These are phyloP conservation scores for Candida sp. DNA, from an alignment of 1,139 yeast species.

Conservation along the genomic window DNA sequence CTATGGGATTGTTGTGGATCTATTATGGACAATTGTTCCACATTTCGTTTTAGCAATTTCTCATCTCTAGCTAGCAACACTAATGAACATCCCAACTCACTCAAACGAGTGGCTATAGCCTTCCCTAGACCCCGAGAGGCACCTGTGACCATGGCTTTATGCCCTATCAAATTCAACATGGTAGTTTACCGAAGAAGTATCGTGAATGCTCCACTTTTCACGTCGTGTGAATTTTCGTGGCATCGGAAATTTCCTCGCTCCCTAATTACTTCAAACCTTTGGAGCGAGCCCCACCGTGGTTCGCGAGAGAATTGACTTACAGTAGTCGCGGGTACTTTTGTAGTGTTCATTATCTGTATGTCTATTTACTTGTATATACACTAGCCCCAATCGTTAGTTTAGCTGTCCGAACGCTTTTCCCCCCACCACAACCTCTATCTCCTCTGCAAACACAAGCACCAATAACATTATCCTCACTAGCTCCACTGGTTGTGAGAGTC, in stretches of 20 bases:
- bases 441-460: constrained; percentile 2
- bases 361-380: neutral
- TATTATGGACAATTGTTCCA: constrained; percentile 28
- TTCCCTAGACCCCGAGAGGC: constrained; percentile 85
- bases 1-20: constrained; percentile 41
- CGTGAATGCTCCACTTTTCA: neutral
- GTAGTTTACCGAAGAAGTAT: neutral
- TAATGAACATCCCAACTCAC: constrained; percentile 59
- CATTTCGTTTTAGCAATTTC: constrained; percentile 28
- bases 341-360: neutral
- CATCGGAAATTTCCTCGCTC: neutral
- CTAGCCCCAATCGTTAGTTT: neutral
- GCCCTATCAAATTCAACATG: constrained; percentile 9
- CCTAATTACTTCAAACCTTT: neutral
- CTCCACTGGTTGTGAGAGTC: neutral
- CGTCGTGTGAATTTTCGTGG: neutral
- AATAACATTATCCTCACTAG: neutral
- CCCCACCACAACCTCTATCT: constrained; percentile 2
- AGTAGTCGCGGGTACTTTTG: too few relatives aligned
- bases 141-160: constrained; percentile 70
- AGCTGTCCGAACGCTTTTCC: constrained; percentile 1
- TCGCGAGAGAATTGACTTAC: too few relatives aligned
- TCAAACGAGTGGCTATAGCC: constrained; percentile 56
- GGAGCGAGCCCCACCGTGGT: neutral
- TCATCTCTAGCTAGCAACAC: constrained; percentile 59